Conservation (phyloP, 2,329 filamentous ascomycete genomes). For the Clonostachys solani region DNA sequence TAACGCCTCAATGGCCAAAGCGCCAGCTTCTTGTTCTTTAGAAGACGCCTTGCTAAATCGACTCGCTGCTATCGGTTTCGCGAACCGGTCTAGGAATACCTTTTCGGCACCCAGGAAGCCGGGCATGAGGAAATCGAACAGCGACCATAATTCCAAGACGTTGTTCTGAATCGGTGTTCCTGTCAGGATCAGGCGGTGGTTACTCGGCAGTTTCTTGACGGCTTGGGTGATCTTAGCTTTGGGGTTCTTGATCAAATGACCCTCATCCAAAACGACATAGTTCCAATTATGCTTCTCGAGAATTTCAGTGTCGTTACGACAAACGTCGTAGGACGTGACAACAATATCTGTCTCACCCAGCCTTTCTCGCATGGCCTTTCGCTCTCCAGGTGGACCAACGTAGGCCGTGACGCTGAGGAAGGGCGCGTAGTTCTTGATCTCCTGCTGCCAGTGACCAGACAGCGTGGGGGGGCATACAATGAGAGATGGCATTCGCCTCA, state of each 20-base stretch:
- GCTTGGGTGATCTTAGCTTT: constrained; percentile 93
- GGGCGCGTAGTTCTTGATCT: constrained; percentile 91
- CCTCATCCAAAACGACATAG: constrained; percentile 94
- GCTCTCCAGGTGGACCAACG: constrained; percentile 81
- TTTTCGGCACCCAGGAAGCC: constrained; percentile 93
- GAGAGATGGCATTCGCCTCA: constrained; percentile 77
- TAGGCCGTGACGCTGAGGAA: constrained; percentile 90
- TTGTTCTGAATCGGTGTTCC: constrained; percentile 98
- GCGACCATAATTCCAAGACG: constrained; percentile 91
- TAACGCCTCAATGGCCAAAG: constrained; percentile 92
- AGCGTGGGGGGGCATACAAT: constrained; percentile 96
- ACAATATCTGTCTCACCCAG: constrained; percentile 84
- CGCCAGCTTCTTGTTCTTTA: constrained; percentile 96
- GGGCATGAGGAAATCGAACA: constrained; percentile 99
- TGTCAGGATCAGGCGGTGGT: constrained; percentile 92
- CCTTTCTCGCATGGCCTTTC: constrained; percentile 63
- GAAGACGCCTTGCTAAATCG: constrained; percentile 96
- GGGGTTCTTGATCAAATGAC: constrained; percentile 97
- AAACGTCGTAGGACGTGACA: constrained; percentile 97
- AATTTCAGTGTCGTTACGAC: constrained; percentile 88
- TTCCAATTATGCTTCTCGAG: constrained; percentile 88
- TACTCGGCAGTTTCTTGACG: constrained; percentile 84
- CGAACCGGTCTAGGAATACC: constrained; percentile 93
- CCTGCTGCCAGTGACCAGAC: constrained; percentile 98
- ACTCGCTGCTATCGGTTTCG: constrained; percentile 90